Evolutionary conservation across 2,329 filamentous ascomycete genomes (phyloP), one percentile per base, ranked within the genome.

Genomic region (Colletotrichum costaricense): DNA sequence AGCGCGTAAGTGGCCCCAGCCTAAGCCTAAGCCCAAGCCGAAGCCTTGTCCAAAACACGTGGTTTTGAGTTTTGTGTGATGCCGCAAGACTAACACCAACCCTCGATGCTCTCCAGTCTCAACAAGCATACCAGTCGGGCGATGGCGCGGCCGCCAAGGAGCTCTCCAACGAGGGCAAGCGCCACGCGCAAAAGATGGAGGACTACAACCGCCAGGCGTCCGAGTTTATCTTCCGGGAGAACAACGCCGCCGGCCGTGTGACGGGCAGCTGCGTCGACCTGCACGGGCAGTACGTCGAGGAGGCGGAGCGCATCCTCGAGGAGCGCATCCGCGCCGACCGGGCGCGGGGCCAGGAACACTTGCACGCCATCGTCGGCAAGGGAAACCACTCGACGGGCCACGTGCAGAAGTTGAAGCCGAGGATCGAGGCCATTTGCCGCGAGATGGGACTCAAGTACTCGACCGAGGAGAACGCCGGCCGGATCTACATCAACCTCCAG

Each of bases 321-420:
- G 88, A 94, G 83, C 89, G 97, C 76, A 97, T 99, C 79, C 90
- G 91, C 76, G 92, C 94, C 77, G 95, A 95, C 72, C 90, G 91
- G 80, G 82, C 88, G 66, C 88, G 90, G 46, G 94, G 94, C 0
- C 93, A 97, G 85, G 90, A 87, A 24, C 94, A 98, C 84, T 86
- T 99, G 69, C 95, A 98, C 84, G 95, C 97, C 54, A 98, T 99
- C 79, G 96, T 98, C 35, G 97, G 97, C 79, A 97, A 96, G 84
- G 97, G 97, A 3, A 97, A 97, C 82, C 97, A 99, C 85, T 94
- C 92, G 63, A 86, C 85, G 11, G 90, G 92, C 76, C 93, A 97
- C 79, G 88, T 98, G 28, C 95, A 98, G 83, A 98, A 97, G 87
- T 92, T 99, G 83, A 98, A 97, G 85, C 97, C 97, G n/a, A 89